A percentile compares a stretch with the other conserved stretches of the same genome.
These are phyloP conservation scores for Yamadazyma kitorensis DNA, from an alignment of 805 yeast genomes.

Conservation along the genomic window DNA sequence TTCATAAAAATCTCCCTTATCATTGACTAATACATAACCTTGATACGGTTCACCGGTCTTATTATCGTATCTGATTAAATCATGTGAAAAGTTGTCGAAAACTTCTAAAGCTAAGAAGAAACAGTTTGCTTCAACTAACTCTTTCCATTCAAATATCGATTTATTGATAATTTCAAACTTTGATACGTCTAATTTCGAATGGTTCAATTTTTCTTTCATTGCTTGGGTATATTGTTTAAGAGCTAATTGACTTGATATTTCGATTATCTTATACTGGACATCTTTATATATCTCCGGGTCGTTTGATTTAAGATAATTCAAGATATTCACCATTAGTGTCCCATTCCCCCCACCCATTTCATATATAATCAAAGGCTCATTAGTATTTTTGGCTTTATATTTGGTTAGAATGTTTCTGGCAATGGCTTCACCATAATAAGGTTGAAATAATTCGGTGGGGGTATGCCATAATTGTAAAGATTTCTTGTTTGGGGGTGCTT, in stretches of 20 bases:
- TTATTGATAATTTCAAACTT: conserved; percentile 67
- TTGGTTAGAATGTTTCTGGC: conserved; percentile 76
- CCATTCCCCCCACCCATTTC: conserved; percentile 94
- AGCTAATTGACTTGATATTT: conserved; percentile 64
- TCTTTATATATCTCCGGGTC: conserved; percentile 73
- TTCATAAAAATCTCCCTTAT: conserved; percentile 71
- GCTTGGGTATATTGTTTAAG: conserved; percentile 48
- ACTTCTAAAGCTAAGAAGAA: conserved; percentile 80
- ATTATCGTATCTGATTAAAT: conserved; percentile 72
- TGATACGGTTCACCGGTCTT: conserved; percentile 65
- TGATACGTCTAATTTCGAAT: conserved; percentile 47
- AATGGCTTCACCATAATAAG: conserved; percentile 80
- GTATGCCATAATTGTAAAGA: conserved; percentile 83
- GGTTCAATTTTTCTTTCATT: conserved; percentile 27
- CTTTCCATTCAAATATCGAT: conserved; percentile 75
- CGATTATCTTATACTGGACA: conserved; percentile 69
- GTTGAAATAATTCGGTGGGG: conserved; percentile 82
- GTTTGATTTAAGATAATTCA: conserved; percentile 57
- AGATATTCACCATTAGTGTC: conserved; percentile 72
- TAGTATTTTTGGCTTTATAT: conserved; percentile 64
- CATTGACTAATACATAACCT: conserved; percentile 73
- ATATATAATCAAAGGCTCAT: conserved; percentile 68
- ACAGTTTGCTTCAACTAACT: conserved; percentile 59
- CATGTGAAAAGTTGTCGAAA: conserved; percentile 82
- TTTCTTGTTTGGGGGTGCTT: conserved; percentile 23